Percentiles rank a stretch among this genome's conserved stretches.
phyloP scores from a whole-genome alignment of 2,329 filamentous ascomycete species.

The Ophiostoma pallidulum region DNA sequence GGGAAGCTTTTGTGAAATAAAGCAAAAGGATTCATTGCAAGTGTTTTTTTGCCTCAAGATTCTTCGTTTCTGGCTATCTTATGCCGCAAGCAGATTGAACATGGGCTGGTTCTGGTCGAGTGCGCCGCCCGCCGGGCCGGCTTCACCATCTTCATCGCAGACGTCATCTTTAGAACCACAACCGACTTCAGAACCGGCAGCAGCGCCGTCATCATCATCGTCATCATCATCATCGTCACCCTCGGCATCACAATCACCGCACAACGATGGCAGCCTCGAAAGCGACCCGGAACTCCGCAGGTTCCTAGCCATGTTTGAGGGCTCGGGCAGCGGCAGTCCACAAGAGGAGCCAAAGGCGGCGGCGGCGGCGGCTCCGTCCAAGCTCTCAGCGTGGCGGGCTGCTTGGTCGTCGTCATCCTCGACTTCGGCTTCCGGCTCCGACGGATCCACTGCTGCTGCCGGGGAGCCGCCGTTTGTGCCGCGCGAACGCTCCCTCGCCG shows the following conservation, averaged over 20 bases:
- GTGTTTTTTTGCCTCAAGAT: no score
- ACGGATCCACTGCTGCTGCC: constrained; percentile 12
- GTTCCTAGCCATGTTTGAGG: constrained; percentile 40
- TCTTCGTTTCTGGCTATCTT: no score
- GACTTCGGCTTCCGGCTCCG: constrained; percentile 11
- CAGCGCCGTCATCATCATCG: constrained; percentile 1
- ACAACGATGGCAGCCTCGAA: neutral
- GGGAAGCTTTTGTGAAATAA: no score
- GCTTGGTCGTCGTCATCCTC: constrained; percentile 24
- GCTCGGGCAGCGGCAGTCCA: constrained; percentile 23
- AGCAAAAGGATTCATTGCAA: no score
- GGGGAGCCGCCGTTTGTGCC: constrained; percentile 5
- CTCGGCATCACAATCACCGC: neutral
- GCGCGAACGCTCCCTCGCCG: constrained; percentile 36
- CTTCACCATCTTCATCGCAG: constrained; percentile 9
- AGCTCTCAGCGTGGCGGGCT: neutral
- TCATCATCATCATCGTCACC: constrained; percentile 8
- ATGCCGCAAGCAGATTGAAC: no score
- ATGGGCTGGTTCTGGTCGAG: constrained; percentile 58
- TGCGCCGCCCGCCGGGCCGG: constrained; percentile 21
- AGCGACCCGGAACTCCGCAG: constrained; percentile 40
- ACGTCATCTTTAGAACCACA: constrained; percentile 14
- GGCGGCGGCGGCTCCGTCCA: neutral
- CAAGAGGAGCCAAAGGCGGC: constrained; percentile 12
- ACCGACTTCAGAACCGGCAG: constrained; percentile 7